phyloP scores from a whole-genome alignment of 768 basidiomycete genomes.

The Nidularia pulvinata region DNA sequence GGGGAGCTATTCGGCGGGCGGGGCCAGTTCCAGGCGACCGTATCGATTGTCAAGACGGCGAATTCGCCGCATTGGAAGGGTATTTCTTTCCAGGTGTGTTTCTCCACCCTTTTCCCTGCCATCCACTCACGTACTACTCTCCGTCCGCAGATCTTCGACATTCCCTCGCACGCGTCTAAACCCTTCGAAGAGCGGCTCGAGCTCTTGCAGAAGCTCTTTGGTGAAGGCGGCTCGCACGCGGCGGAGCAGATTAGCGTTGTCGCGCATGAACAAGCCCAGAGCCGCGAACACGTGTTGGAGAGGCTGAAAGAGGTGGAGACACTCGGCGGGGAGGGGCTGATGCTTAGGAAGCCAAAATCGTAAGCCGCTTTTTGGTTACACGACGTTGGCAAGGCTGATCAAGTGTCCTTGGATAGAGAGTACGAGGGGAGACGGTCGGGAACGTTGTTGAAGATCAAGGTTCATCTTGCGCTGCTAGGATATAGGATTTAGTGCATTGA shows the following conservation, averaged over 20 bases:
- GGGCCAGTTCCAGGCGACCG: conserved; percentile 55
- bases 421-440: conserved; percentile 51
- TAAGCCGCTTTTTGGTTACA: conserved; percentile 23
- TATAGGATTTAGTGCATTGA: not conserved
- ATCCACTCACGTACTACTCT: not conserved
- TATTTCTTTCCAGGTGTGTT: conserved; percentile 51
- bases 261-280: conserved; percentile 41
- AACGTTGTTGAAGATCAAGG: conserved; percentile 57
- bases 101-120: not conserved
- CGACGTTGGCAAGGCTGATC: not conserved
- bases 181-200: conserved; percentile 53
- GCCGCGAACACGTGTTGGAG: conserved; percentile 50
- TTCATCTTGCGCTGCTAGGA: conserved; percentile 4
- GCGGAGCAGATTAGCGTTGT: conserved; percentile 44
- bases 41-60: conserved; percentile 58
- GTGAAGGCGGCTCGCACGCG: conserved; percentile 39
- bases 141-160: conserved; percentile 48
- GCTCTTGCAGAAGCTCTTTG: conserved; percentile 43
- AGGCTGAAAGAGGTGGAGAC: conserved; percentile 53
- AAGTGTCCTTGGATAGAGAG: conserved; percentile 21
- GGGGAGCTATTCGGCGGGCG: conserved; percentile 61
- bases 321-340: conserved; percentile 58
- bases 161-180: conserved; percentile 45
- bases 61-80: conserved; percentile 58
- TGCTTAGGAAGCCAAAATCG: conserved; percentile 53